Percentiles rank a stretch among this genome's conserved stretches.
phyloP scores from a whole-genome alignment of 805 yeast genomes.

The Candida silvatica region DNA sequence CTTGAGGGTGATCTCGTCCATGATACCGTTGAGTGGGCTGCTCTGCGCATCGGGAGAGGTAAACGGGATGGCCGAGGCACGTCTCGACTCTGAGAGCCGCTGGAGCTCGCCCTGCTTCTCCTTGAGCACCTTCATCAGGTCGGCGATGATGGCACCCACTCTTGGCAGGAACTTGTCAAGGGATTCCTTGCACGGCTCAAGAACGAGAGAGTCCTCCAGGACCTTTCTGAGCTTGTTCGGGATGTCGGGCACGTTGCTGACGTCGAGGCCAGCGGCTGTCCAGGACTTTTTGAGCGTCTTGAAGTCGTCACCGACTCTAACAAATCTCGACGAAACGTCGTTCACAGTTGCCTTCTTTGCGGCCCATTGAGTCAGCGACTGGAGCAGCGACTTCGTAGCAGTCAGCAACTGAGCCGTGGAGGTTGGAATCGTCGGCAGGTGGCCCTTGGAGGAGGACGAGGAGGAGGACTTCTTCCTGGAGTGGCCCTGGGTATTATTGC shows the following conservation, averaged over 20 bases:
- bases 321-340: slow-evolving; percentile 86
- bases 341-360: slow-evolving; percentile 67
- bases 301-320: slow-evolving; percentile 88
- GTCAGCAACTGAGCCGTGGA: slow-evolving; percentile 52
- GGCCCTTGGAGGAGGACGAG: slow-evolving; percentile 26
- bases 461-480: slow-evolving; percentile 1
- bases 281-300: slow-evolving; percentile 79
- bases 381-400: slow-evolving; percentile 83
- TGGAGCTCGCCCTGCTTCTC: slow-evolving; percentile 52
- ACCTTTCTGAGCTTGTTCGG: slow-evolving; percentile 75
- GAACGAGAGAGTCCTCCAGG: slow-evolving; percentile 78
- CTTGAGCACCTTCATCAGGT: slow-evolving; percentile 70
- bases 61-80: not conserved
- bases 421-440: slow-evolving; percentile 52
- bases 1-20: not conserved
- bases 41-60: not conserved
- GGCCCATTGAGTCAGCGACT: slow-evolving; percentile 87
- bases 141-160: slow-evolving; percentile 79
- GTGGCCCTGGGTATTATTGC: too few species aligned
- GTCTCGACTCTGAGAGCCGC: not conserved
- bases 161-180: slow-evolving; percentile 75
- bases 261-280: slow-evolving; percentile 68
- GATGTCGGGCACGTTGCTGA: slow-evolving; percentile 81
- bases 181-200: slow-evolving; percentile 75
- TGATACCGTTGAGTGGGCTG: not conserved